Conservation (phyloP, 2,329 filamentous ascomycete genomes). For the Nannizziopsis arthrosporioides region DNA sequence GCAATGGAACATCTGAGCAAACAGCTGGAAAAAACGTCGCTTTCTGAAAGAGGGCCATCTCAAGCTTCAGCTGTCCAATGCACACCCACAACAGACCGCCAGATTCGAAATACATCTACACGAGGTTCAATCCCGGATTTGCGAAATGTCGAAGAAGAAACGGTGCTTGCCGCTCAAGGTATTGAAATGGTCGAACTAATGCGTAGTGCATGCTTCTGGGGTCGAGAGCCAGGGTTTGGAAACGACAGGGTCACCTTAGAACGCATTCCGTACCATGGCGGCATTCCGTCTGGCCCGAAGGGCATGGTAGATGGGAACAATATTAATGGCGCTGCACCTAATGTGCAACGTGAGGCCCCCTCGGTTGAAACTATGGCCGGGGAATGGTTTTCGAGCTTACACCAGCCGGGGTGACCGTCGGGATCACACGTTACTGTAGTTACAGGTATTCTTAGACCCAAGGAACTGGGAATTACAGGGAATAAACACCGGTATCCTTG, state of each 20-base stretch:
- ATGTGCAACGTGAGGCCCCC: background rate
- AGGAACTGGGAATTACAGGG: background rate
- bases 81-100: background rate
- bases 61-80: background rate
- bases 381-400: constrained; percentile 10
- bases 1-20: background rate
- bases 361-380: constrained; percentile 13
- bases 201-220: constrained; percentile 35
- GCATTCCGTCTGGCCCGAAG: background rate
- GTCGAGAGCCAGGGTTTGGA: constrained; percentile 29
- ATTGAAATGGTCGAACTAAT: constrained; percentile 33
- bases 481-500: background rate
- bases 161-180: constrained; percentile 28
- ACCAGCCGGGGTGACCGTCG: background rate
- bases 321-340: background rate
- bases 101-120: background rate
- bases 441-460: too few relatives aligned
- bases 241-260: constrained; percentile 27
- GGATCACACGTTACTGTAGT: too few relatives aligned
- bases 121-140: constrained; percentile 9
- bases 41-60: background rate
- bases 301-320: background rate
- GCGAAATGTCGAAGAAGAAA: constrained; percentile 13
- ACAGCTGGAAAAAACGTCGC: background rate
- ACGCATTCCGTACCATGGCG: background rate